phyloP scores from a whole-genome alignment of 129 eudicot species.

The Flaveria brownii region DNA sequence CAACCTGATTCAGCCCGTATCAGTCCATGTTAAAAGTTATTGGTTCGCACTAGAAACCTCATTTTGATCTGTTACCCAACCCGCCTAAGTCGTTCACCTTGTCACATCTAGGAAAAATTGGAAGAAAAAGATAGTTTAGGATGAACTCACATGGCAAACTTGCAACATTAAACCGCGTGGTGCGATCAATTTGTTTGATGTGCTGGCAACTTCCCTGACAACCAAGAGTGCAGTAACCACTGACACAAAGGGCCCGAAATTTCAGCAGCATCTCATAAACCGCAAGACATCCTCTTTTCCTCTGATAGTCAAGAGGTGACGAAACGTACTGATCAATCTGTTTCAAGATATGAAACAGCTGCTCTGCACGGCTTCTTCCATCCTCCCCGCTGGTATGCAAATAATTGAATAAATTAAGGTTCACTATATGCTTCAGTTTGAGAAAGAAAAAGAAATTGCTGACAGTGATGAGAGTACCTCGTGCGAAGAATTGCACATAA shows the following conservation, averaged over 20 bases:
- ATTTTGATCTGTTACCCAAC: background rate
- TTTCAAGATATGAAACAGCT: constrained; percentile 79
- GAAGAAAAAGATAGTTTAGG: background rate
- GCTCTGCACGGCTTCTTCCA: constrained; percentile 98
- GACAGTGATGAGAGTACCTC: constrained; percentile 48
- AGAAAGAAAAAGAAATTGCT: background rate
- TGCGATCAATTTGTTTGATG: constrained; percentile 66
- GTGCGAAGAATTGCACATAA: constrained; percentile 89
- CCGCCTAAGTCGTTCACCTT: background rate
- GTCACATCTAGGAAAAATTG: background rate
- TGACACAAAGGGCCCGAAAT: constrained; percentile 72
- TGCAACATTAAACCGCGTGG: constrained; percentile 46
- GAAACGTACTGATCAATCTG: constrained; percentile 91
- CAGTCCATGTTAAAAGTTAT: background rate
- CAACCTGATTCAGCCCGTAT: background rate
- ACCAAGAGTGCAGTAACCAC: constrained; percentile 91
- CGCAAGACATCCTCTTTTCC: constrained; percentile 88
- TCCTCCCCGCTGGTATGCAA: constrained; percentile 74
- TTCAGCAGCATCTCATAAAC: constrained; percentile 86
- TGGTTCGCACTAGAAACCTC: background rate
- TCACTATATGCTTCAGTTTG: constrained; percentile 1
- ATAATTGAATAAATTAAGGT: background rate
- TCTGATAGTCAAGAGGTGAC: constrained; percentile 84
- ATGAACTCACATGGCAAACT: constrained; percentile 65
- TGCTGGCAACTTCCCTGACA: constrained; percentile 88